Evolutionary conservation across 352 stramenopile species (phyloP).

Genomic region (Peronospora tabacina): DNA sequence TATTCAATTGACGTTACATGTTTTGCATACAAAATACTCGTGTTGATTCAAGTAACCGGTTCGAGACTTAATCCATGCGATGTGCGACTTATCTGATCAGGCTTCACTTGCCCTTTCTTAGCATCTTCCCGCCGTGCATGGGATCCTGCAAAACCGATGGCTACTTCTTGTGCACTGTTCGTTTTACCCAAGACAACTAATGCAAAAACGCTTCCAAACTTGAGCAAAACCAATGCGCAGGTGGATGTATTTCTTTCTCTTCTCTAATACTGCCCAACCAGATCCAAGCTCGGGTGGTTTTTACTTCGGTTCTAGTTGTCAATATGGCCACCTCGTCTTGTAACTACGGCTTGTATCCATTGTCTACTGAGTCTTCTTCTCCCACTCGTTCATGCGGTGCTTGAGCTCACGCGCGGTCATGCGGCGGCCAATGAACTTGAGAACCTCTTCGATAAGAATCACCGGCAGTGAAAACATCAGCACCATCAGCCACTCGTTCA

Average conservation of each 20-base stretch:
- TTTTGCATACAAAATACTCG: too few species aligned
- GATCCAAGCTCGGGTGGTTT: neutral
- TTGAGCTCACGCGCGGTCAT: slow-evolving; percentile 71
- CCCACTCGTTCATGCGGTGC: slow-evolving; percentile 47
- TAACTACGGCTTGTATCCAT: slow-evolving; percentile 9
- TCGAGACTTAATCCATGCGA: neutral
- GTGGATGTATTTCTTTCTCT: slow-evolving; percentile 21
- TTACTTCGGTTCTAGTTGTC: slow-evolving; percentile 4
- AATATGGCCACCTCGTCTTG: slow-evolving; percentile 1
- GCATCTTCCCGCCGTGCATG: too few species aligned
- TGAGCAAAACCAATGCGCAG: slow-evolving; percentile 1
- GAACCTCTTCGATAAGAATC: slow-evolving; percentile 91
- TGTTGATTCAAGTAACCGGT: neutral
- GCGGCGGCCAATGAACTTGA: slow-evolving; percentile 88
- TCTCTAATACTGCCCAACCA: slow-evolving; percentile 22
- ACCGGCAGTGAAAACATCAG: slow-evolving; percentile 89
- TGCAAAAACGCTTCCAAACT: too few species aligned
- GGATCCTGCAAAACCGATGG: too few species aligned
- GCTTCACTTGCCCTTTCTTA: neutral
- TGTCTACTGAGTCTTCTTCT: slow-evolving; percentile 43
- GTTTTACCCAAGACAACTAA: too few species aligned
- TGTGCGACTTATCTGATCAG: neutral
- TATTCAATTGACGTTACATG: too few species aligned
- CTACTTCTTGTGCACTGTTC: too few species aligned
- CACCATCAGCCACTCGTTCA: slow-evolving; percentile 90